Evolutionary conservation across 2,329 filamentous ascomycete genomes (phyloP), one percentile per base, ranked within the genome.

Genomic region (Penicillium occitanis): DNA sequence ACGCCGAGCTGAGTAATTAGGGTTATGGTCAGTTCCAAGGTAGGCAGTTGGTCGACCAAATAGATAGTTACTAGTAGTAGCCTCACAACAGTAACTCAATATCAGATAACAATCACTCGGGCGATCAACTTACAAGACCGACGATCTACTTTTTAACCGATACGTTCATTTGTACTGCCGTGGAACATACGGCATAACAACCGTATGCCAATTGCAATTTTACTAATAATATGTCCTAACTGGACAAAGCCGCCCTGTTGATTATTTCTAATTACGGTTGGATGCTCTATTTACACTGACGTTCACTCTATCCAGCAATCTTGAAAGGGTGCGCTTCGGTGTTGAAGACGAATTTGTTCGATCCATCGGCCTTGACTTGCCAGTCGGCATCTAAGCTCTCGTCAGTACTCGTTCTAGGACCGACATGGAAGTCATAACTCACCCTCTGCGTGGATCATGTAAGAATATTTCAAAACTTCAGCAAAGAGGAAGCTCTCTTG

Each of bases 401-500:
- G 69, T 72, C 61, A 73, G 67, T 62, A 35, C 51, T 46, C 19
- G 22, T 40, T 19, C 22, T 44, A 6, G 19, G 22, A 42, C 22
- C 14, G 13, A 25, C 14, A 53, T 44, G 22, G 19, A 25, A 46
- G 2, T 30, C 22, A 10, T 3, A 59, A 69, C 71, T 68, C 71
- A 77, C 76, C 76, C 19, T 73, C 71, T 0, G 86, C 83, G 73
- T 88, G 87, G 66, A 91, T 90, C 71, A 96, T 76, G 79, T 91
- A 96, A 65, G 85, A 82, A 76, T 96, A 96, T 83, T 96, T 96
- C 76, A 96, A 75, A 68, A 93, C 90, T 81, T 96, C 92, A 0
- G 92, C 92, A 76, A 96, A 92, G 82, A 91, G 89, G 80, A 95
- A 96, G 72, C 90, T 93, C 79, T 96, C 91, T 83, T 94, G 90